phyloP scores from a whole-genome alignment of 192 early-diverging fungal species.

The Dispira simplex region DNA sequence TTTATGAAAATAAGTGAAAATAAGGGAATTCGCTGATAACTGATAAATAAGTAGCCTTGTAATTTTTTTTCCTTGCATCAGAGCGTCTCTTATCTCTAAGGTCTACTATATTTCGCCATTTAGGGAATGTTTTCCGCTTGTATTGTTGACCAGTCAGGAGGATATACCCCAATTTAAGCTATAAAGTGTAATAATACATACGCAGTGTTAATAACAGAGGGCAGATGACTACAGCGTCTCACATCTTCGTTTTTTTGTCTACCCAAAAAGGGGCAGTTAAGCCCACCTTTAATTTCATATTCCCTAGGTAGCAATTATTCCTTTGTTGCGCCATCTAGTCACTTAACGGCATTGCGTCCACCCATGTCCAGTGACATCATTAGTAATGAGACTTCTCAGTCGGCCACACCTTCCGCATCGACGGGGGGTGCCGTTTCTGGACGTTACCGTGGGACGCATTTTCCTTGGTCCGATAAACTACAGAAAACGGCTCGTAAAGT shows the following conservation, averaged over 20 bases:
- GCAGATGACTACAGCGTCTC: no score
- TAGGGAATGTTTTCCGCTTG: neutral
- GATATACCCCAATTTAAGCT: no score
- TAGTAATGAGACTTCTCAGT: neutral
- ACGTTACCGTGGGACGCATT: slow-evolving; percentile 21
- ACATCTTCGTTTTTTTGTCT: no score
- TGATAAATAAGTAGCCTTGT: neutral
- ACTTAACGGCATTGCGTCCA: neutral
- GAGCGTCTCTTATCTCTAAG: neutral
- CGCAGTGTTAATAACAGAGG: neutral
- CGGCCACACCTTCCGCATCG: neutral
- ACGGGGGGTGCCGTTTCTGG: neutral
- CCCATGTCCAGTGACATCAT: no score
- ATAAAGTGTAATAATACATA: no score
- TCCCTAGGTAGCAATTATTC: neutral
- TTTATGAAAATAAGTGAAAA: neutral
- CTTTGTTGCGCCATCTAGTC: neutral
- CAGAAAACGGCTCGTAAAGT: slow-evolving; percentile 19
- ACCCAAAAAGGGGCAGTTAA: neutral
- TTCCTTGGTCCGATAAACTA: slow-evolving; percentile 33
- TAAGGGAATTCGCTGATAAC: neutral
- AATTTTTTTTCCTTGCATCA: neutral
- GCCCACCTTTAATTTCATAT: neutral
- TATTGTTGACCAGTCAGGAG: neutral
- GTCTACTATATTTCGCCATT: neutral